Percentiles rank a stretch among this genome's conserved stretches.
These are phyloP conservation scores for Micractinium sp. DNA, from an alignment of 139 green algal genomes.

Conservation along the genomic window DNA sequence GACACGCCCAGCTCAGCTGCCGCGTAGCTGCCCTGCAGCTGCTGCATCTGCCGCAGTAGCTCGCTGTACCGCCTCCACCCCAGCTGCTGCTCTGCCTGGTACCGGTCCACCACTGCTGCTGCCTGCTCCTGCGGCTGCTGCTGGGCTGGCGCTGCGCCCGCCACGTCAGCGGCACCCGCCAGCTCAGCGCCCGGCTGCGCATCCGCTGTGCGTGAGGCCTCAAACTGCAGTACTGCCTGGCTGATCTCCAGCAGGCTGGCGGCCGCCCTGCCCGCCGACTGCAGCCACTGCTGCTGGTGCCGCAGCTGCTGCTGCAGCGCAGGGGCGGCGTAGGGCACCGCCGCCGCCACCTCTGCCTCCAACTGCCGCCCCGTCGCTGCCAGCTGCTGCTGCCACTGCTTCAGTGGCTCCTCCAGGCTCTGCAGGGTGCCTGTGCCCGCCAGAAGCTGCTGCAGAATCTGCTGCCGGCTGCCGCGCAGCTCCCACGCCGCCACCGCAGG, in stretches of 20 bases:
- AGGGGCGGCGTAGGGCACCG: neutral
- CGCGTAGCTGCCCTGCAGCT: neutral
- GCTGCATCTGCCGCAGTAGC: constrained; percentile 26
- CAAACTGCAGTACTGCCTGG: constrained; percentile 26
- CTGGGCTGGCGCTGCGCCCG: neutral
- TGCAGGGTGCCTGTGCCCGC: constrained; percentile 9
- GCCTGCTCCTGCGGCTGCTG: neutral
- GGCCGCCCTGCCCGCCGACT: neutral
- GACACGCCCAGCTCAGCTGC: neutral
- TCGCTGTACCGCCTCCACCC: constrained; percentile 22
- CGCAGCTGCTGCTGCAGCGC: constrained; percentile 8
- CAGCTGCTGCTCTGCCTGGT: constrained; percentile 9
- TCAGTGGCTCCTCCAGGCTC: constrained; percentile 12
- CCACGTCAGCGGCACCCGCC: neutral
- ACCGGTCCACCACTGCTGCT: neutral
- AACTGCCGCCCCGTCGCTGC: neutral
- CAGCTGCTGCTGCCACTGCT: constrained; percentile 18
- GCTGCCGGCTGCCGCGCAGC: neutral
- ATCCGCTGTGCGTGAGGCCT: constrained; percentile 7
- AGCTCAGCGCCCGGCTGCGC: neutral
- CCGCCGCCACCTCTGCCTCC: neutral
- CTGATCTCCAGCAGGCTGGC: constrained; percentile 13
- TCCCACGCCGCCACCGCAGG: neutral
- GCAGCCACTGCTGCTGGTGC: constrained; percentile 29
- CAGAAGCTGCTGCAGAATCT: constrained; percentile 14